Base-by-base conservation (phyloP, 306 rosid species). In the Quercus cerris region DNA sequence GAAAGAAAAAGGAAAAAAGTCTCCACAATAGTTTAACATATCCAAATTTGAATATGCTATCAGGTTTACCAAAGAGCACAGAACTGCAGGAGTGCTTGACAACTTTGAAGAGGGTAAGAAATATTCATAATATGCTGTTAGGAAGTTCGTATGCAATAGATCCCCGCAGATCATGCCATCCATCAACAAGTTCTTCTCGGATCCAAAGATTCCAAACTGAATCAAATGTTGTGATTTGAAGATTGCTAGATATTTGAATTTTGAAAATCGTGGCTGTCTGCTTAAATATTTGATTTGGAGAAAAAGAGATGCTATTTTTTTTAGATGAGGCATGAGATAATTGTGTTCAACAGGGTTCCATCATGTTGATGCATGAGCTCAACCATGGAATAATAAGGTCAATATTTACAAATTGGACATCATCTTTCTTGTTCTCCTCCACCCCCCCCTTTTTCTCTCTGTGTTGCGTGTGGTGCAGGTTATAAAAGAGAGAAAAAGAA, bases 61-160 rank as follows among this genome's bases (percentile, higher is more conserved):
- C 51, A 44, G 51, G 51, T 0, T 44, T 44, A 44, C 51, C 51
- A 44, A 44, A 2, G 51, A 44, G 51, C 2, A 44, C 51, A 91
- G 98, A 88, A 66, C 89, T 49, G 98, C 98, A 82, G 99, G 99
- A 81, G 59, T 95, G 83, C 94, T 93, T 71, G 99, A 93, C 10
- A 95, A 95, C 51, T 9, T 44, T 9, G 51, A 54, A 1, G 88
- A 87, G 85, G 91, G 91, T 41, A 87, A 87, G 87, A 87, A 78
- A 76, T 84, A 87, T 27, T 27, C 88, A 23, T 58, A 87, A 46
- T 85, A 87, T 57, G 6, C 64, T 38, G 41, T 85, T 31, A 87
- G 51, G 89, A 93, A 87, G 89, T 93, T 82, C 74, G 93, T 95
- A 51, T 91, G 99, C 51, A 81, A 61, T 81, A 84, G 25, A 83